These are phyloP conservation scores for Guyanaporus albipodus DNA, from an alignment of 768 basidiomycete species.

Conservation along the genomic window DNA sequence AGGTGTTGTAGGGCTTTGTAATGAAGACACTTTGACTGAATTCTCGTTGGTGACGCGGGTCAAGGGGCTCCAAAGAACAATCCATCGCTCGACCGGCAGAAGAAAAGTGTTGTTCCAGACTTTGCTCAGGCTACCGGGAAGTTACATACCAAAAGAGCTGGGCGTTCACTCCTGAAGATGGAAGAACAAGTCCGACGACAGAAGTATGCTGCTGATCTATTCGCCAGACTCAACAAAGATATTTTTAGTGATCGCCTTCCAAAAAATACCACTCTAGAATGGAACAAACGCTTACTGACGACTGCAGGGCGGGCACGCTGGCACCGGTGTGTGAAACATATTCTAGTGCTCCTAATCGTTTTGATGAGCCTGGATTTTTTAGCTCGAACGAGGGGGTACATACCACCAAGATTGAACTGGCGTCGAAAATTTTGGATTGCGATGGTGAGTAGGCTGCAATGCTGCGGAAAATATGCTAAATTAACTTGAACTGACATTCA, in stretches of 20 bases:
- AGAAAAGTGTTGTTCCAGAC: constrained; percentile 3
- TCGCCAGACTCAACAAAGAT: constrained; percentile 51
- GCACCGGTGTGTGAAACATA: constrained; percentile 42
- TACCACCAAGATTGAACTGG: constrained; percentile 68
- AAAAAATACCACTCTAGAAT: constrained; percentile 50
- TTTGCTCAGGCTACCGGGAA: constrained; percentile 5
- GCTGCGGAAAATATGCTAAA: too few relatives aligned
- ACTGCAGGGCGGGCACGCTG: constrained; percentile 72
- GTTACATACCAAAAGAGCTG: constrained; percentile 22
- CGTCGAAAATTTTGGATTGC: constrained; percentile 74
- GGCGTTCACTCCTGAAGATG: constrained; percentile 28
- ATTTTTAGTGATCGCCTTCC: constrained; percentile 59
- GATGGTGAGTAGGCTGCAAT: constrained; percentile 46
- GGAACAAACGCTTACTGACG: constrained; percentile 62
- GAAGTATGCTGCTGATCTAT: constrained; percentile 56
- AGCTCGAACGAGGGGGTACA: constrained; percentile 59
- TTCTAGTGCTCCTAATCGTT: not conserved
- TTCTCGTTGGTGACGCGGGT: not conserved
- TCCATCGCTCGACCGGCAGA: constrained; percentile 10
- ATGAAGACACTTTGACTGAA: not conserved
- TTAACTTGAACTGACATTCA: constrained; percentile 25
- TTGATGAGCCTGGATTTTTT: constrained; percentile 6
- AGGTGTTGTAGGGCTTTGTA: not conserved
- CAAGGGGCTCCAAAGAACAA: constrained; percentile 5
- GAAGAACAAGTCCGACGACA: constrained; percentile 44